Base-by-base conservation (phyloP, 352 stramenopile species). In the Saprolegnia diclina region DNA sequence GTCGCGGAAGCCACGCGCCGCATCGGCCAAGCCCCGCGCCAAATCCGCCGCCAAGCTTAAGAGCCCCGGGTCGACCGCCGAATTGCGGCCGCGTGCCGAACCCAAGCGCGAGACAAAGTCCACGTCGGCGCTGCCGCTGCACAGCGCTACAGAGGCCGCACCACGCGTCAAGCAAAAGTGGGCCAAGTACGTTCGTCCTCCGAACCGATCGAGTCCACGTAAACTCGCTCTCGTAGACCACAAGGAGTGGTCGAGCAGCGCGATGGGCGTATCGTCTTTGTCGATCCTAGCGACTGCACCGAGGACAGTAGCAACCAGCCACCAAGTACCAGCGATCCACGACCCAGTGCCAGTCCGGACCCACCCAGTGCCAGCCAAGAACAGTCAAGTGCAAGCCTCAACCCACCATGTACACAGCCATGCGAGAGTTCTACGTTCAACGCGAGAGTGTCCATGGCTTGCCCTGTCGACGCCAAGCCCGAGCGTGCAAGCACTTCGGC, bases 21-120 rank as follows among this genome's bases (percentile, higher is more conserved):
- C 63, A 35, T 44, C 56, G 16, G 53, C 66, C 13, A 68, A 68
- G 35, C 11, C 48, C 5, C 54, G 61, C 14, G 61, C 56, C 32
- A 65, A 67, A 37, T 71, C 65, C 14, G 66, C 66, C 10, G 69
- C 37, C 7, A 66, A 72, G 19, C 37, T 68, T 10, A 64, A 71
- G 21, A 56, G 29, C 21, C 26, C 4, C 29, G 14, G 10, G 44
- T 29, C 13, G 24, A 56, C 40, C 10, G 24, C 10, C 38, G 40
- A 67, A 13, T 38, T 37, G 44, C 32, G 16, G 32, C 32, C 61
- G 56, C 42, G 40, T 29, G 38, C 40, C 26, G 26, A 56, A 32
- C 40, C 29, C 32, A 50, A 56, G 26, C 52, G 52, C 24, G 52
- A 59, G 24, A 40, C 61, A 3, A 50, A 69, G 13, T 69, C 63